Conservation (phyloP, 169 alveolate genomes). For the Cryptosporidium bovis region DNA sequence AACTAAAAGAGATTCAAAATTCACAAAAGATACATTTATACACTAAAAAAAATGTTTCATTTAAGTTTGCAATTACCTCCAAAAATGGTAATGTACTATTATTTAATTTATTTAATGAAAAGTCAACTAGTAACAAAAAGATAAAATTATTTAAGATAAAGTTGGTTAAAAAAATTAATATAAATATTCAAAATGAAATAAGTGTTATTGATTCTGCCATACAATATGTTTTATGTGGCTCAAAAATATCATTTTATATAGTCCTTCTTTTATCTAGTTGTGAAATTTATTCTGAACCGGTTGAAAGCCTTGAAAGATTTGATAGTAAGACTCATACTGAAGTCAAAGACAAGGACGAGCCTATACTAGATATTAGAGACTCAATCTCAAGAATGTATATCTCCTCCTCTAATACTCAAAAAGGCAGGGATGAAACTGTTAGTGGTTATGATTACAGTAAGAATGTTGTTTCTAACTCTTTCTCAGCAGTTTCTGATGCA, state of each 20-base stretch:
- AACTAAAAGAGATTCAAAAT: no score
- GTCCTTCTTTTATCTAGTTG: slow-evolving; percentile 53
- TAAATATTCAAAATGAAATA: not conserved
- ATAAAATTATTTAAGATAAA: no score
- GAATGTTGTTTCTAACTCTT: not conserved
- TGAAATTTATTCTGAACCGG: slow-evolving; percentile 10
- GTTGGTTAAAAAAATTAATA: not conserved
- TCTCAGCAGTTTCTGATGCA: slow-evolving; percentile 11
- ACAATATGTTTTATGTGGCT: not conserved
- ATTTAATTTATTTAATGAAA: no score
- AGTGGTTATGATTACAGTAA: slow-evolving; percentile 10
- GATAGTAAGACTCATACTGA: not conserved
- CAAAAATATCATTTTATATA: slow-evolving; percentile 33
- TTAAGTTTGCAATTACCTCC: no score
- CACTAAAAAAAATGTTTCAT: no score
- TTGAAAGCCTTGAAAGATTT: slow-evolving; percentile 4
- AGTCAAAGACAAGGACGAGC: not conserved
- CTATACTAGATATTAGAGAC: not conserved
- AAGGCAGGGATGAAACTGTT: not conserved
- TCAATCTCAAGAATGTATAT: not conserved
- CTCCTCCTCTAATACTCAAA: no score
- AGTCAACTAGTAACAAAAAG: no score
- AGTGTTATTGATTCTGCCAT: slow-evolving; percentile 5
- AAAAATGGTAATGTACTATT: no score
- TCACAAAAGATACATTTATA: no score